Conservation (phyloP, 345 rosid genomes). For the Punica granatum region DNA sequence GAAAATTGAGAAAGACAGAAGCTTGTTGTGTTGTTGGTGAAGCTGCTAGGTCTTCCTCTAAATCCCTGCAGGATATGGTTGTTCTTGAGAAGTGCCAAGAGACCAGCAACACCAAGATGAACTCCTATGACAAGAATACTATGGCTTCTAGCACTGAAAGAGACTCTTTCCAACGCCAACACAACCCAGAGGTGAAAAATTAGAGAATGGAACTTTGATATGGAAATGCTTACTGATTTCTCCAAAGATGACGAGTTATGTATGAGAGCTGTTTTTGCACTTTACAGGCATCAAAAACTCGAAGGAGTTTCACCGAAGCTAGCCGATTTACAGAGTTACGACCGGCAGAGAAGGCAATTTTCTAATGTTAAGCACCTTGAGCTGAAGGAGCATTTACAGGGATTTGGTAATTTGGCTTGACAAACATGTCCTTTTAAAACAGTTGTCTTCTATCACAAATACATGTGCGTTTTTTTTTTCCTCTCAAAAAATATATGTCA, state of each 20-base stretch:
- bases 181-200: neutral
- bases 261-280: constrained; percentile 30
- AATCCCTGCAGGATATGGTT: neutral
- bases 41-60: neutral
- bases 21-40: neutral
- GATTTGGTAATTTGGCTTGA: too few species aligned
- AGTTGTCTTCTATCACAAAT: neutral
- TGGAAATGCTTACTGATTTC: constrained; percentile 15
- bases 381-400: too few species aligned
- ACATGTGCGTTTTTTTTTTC: neutral
- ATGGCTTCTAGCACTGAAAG: neutral
- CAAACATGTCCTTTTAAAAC: too few species aligned
- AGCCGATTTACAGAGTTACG: neutral
- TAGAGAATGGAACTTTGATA: constrained; percentile 14
- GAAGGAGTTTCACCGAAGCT: neutral
- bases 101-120: neutral
- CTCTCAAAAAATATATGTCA: too few species aligned
- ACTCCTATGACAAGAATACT: neutral
- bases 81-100: neutral
- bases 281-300: constrained; percentile 15
- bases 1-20: neutral
- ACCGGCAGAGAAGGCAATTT: too few species aligned
- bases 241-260: constrained; percentile 14
- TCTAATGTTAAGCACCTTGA: too few species aligned
- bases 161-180: neutral